Evolutionary conservation across 495 filamentous ascomycete species (phyloP).

Genomic region (Daldinia bambusicola): DNA sequence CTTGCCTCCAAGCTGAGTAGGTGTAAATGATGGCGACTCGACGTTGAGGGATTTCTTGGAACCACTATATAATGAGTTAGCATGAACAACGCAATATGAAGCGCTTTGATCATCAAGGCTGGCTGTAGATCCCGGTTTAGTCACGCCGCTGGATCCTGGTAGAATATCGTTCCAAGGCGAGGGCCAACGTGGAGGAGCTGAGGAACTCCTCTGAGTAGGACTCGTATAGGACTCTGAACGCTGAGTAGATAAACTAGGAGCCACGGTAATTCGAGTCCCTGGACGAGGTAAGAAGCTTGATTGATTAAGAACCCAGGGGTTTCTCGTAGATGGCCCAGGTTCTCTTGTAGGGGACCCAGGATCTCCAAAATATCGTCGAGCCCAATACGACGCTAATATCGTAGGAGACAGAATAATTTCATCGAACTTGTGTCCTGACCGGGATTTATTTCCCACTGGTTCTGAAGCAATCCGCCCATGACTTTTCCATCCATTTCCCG

Average conservation of each 20-base stretch:
- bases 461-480: background rate
- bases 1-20: conserved; percentile 62
- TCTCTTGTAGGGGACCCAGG: background rate
- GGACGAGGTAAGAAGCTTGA: conserved; percentile 1
- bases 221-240: background rate
- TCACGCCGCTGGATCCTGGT: background rate
- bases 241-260: background rate
- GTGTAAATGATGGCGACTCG: conserved; percentile 95
- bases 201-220: background rate
- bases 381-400: background rate
- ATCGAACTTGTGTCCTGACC: background rate
- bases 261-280: background rate
- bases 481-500: background rate
- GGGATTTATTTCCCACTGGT: background rate
- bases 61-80: conserved; percentile 40
- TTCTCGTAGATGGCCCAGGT: background rate
- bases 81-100: background rate
- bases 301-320: background rate
- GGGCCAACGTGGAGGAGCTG: background rate
- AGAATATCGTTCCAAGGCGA: background rate
- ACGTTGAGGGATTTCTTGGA: conserved; percentile 89
- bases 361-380: background rate
- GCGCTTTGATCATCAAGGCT: background rate
- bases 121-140: conserved; percentile 14
- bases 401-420: background rate